Evolutionary conservation across 2,329 filamentous ascomycete genomes (phyloP).

Genomic region (Penicillium sp.): DNA sequence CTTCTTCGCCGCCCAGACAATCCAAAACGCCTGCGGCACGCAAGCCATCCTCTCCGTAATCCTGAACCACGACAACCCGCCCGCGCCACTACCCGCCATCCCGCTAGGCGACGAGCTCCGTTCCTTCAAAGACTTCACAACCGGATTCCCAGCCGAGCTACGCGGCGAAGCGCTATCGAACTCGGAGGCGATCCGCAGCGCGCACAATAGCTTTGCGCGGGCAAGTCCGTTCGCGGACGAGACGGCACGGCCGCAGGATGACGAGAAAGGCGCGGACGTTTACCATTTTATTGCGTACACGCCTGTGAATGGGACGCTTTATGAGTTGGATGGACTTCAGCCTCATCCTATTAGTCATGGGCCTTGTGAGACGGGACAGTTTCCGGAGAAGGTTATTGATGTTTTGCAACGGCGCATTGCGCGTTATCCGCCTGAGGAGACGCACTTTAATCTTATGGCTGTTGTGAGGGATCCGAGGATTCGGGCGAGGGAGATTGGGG

Average conservation of each 20-base stretch:
- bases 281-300: slow-evolving; percentile 99
- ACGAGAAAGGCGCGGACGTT: slow-evolving; percentile 69
- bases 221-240: slow-evolving; percentile 92
- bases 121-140: slow-evolving; percentile 86
- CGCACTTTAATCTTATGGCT: slow-evolving; percentile 92
- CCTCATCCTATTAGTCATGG: slow-evolving; percentile 90
- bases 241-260: slow-evolving; percentile 69
- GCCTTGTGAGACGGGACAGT: slow-evolving; percentile 65
- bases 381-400: slow-evolving; percentile 78
- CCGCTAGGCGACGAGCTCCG: slow-evolving; percentile 69
- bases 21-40: slow-evolving; percentile 97
- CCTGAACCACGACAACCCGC: slow-evolving; percentile 67
- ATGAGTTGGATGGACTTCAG: slow-evolving; percentile 94
- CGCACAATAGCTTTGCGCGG: slow-evolving; percentile 87
- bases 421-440: slow-evolving; percentile 82
- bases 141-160: slow-evolving; percentile 74
- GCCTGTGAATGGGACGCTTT: slow-evolving; percentile 72
- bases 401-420: slow-evolving; percentile 81
- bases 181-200: slow-evolving; percentile 68
- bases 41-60: slow-evolving; percentile 91
- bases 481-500: slow-evolving; percentile 76
- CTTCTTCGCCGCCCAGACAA: slow-evolving; percentile 96
- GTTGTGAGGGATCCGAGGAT: slow-evolving; percentile 82
- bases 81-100: slow-evolving; percentile 45
- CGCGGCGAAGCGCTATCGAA: slow-evolving; percentile 70